Base-by-base conservation (phyloP, 1,284 basidiomycete species). In the Moesziomyces aphidis region DNA sequence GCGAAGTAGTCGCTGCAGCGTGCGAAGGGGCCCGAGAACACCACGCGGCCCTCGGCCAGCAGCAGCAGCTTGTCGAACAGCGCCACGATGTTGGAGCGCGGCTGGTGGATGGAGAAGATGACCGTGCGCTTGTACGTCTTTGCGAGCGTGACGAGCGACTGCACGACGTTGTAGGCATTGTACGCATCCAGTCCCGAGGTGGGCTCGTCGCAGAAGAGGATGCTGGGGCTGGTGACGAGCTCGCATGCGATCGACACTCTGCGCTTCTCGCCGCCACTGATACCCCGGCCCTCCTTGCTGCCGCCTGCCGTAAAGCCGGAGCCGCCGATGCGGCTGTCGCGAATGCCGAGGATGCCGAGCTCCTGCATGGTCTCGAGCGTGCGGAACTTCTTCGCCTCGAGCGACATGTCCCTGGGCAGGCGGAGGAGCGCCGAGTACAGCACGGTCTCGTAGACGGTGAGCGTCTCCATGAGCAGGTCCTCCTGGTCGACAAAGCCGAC, bases 401-500 rank as follows among this genome's bases (percentile, higher is more conserved):
- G 87, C 73, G 92, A 93, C 96, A 98, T 98, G 78, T 97, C 95
- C 67, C 94, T 87, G 4, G 96, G 96, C 46, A 98, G 86, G 64
- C 96, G 87, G 76, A 99, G 86, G 54, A 98, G 84, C 11, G 96
- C 96, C 50, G 93, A 95, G 83, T 95, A 97, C 57, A 98, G 85
- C 17, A 99, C 92, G 0, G 95, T 97, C 87, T 99, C 96, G 84
- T 97, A 98, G 13, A 98, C 96, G 1, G 95, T 98, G 84, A 99
- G 86, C 1, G 96, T 98, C 78, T 91, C 90, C 91, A 99, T 95
- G 57, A 99, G 87, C 8, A 95, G 96, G 85, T 99, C 96, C 85
- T 98, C 96, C 86, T 99, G 96, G 84, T 99, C 96, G 55, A 99
- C 96, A 78, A 93, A 99, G 36, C 96, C 96, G 66, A 92, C 90